These are phyloP conservation scores for Alternaria brassicae DNA, from an alignment of 2,329 filamentous ascomycete genomes.

Conservation along the genomic window DNA sequence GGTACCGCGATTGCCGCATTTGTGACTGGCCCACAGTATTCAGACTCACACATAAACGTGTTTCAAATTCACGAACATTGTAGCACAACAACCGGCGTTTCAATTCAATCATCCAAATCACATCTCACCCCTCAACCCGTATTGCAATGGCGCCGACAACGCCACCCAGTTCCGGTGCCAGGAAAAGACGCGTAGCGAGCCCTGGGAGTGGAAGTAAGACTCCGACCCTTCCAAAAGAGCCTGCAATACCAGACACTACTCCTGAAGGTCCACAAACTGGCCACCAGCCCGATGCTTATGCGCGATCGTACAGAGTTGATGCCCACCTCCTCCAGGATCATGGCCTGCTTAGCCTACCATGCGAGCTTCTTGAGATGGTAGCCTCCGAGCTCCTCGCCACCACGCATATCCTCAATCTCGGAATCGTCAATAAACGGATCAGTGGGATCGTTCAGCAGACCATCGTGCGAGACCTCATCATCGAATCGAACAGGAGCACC, in stretches of 20 bases:
- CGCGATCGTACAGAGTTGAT: background rate
- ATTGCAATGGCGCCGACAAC: conserved; percentile 11
- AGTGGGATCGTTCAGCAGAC: conserved; percentile 20
- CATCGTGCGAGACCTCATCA: conserved; percentile 15
- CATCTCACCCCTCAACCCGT: background rate
- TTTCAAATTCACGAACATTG: background rate
- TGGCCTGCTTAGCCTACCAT: conserved; percentile 14
- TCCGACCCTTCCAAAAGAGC: conserved; percentile 4
- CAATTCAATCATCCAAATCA: background rate
- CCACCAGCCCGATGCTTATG: background rate
- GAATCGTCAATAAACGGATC: conserved; percentile 20
- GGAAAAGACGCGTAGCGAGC: conserved; percentile 17
- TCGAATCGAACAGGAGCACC: conserved; percentile 20
- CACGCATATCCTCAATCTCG: conserved; percentile 10
- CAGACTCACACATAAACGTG: conserved; percentile 3
- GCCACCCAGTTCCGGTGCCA: background rate
- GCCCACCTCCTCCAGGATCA: background rate
- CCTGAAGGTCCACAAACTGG: background rate
- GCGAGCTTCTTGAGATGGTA: conserved; percentile 19
- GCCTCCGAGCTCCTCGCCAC: conserved; percentile 8
- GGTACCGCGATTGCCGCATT: conserved; percentile 14
- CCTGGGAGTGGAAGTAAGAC: background rate
- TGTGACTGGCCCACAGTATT: conserved; percentile 4
- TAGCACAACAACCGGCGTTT: background rate
- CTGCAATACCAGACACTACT: background rate